These are phyloP conservation scores for Cladosporium sphaerospermum DNA, from an alignment of 2,329 filamentous ascomycete genomes.

Conservation along the genomic window DNA sequence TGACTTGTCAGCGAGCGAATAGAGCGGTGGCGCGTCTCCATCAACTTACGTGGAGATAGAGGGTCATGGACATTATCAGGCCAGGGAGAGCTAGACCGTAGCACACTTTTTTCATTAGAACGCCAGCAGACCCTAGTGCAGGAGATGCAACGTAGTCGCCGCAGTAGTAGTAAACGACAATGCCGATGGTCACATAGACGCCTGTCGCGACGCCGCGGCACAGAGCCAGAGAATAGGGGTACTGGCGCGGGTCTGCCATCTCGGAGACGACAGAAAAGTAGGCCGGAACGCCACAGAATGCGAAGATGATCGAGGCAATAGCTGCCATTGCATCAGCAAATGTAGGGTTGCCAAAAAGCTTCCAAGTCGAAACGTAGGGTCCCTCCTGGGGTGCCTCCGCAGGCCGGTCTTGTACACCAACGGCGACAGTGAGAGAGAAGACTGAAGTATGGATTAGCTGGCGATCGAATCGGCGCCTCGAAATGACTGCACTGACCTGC, in stretches of 20 bases:
- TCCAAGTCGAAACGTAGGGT: constrained; percentile 25
- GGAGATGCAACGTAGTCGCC: constrained; percentile 44
- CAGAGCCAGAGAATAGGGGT: constrained; percentile 29
- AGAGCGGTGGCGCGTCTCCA: background rate
- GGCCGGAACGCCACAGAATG: constrained; percentile 33
- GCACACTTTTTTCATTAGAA: constrained; percentile 38
- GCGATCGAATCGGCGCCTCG: background rate
- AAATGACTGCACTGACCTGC: constrained; percentile 2
- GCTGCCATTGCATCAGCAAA: constrained; percentile 14
- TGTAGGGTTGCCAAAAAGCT: constrained; percentile 17
- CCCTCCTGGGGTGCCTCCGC: constrained; percentile 28
- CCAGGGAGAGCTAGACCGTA: constrained; percentile 34
- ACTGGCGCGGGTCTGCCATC: constrained; percentile 33
- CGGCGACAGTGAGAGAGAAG: constrained; percentile 30
- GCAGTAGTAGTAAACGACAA: constrained; percentile 43
- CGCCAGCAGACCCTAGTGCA: constrained; percentile 42
- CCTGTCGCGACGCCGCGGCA: constrained; percentile 18
- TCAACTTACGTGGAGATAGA: constrained; percentile 16
- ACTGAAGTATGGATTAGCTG: constrained; percentile 4
- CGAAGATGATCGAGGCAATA: constrained; percentile 30
- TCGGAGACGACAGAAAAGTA: constrained; percentile 36
- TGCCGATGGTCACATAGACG: constrained; percentile 34
- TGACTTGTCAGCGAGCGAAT: background rate
- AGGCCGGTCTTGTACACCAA: constrained; percentile 31
- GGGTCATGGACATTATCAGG: constrained; percentile 21